Base-by-base conservation (phyloP, 2,329 filamentous ascomycete species). In the Mycosphaerella arachidis region DNA sequence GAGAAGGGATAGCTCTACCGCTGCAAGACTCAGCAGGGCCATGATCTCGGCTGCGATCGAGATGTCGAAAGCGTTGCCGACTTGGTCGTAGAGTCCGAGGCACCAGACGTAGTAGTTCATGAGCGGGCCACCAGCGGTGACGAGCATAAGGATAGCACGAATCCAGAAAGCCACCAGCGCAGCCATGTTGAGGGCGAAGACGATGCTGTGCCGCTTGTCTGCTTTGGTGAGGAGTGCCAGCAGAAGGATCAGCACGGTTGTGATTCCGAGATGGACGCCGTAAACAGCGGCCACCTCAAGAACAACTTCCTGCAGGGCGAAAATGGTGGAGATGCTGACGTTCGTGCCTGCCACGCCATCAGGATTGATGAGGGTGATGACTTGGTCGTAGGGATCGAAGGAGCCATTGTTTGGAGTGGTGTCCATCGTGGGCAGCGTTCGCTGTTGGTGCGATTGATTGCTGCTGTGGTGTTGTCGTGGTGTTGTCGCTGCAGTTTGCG, bases 241-340 rank as follows among this genome's bases (percentile, higher is more conserved):
- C 31, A 89, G 79, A 48, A 88, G 66, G 18, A 92, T 77, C 68
- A 91, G 83, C 61, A 88, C 75, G 59, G 87, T 64, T 51, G 83
- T 84, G 27, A 88, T 84, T 31, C 90, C 90, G 55, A 92, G 79
- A 72, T 93, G 89, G 18, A 82, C 76, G 55, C 84, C 86, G 71
- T 87, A 90, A 74, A 86, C 87, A 78, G 90, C 85, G 70, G 74
- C 78, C 37, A 58, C 62, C 16, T 63, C 58, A 59, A 79, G 72
- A 60, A 77, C 78, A 69, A 82, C 82, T 59, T 76, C 72, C 56
- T 79, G 72, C 53, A 78, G 78, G 4, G 63, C 56, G 65, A 84
- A 73, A 43, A 87, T 60, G 3, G 73, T 70, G 8, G 63, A 51
- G 59, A 86, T 72, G 48, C 71, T 66, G 43, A 81, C 68, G 0